Conservation (phyloP, 2,329 filamentous ascomycete genomes). For the Arthrobotrys entomopaga region DNA sequence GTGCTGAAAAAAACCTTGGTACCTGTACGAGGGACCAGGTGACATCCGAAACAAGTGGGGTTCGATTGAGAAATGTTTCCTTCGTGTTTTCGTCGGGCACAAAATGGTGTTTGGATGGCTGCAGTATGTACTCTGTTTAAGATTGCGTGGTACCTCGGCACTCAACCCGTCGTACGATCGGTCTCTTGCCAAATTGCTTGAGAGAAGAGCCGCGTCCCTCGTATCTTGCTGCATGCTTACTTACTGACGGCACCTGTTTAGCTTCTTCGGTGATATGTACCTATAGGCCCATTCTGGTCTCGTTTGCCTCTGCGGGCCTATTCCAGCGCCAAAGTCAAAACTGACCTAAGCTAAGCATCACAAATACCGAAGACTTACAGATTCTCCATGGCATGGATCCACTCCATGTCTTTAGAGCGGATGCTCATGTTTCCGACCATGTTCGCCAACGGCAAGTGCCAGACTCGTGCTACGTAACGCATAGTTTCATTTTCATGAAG, state of each 20-base stretch:
- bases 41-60: not conserved
- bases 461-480: not conserved
- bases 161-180: not conserved
- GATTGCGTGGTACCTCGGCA: not conserved
- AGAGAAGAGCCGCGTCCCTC: not conserved
- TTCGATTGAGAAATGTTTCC: too few relatives aligned
- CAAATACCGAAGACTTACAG: too few relatives aligned
- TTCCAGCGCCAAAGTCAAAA: too few relatives aligned
- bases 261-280: too few relatives aligned
- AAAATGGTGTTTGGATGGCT: too few relatives aligned
- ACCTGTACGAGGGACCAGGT: conserved; percentile 1
- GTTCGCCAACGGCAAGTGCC: conserved; percentile 26
- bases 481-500: conserved; percentile 32
- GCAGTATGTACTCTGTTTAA: too few relatives aligned
- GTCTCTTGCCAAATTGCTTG: not conserved
- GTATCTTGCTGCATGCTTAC: not conserved
- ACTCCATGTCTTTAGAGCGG: not conserved
- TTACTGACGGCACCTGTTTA: too few relatives aligned
- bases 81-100: not conserved
- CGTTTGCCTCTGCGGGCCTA: too few relatives aligned
- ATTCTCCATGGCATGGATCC: too few relatives aligned
- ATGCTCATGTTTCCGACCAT: not conserved
- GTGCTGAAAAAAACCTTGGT: not conserved
- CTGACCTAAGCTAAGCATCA: too few relatives aligned
- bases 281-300: too few relatives aligned